Conservation (phyloP, 768 basidiomycete species). For the Baorangia bicolor region DNA sequence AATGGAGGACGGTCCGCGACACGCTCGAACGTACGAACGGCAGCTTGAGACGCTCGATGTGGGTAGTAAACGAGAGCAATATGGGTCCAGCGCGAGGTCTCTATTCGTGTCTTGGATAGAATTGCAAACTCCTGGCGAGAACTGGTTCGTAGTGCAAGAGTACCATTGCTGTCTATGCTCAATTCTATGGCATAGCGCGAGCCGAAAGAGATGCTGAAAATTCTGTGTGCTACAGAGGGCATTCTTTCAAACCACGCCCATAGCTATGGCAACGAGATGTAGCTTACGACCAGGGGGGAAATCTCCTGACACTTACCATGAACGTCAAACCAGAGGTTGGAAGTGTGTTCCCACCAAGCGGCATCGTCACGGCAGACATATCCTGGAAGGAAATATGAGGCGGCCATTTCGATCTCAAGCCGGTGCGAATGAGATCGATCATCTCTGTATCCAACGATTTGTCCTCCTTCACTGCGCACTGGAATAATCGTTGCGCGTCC, state of each 20-base stretch:
- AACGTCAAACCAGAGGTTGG: constrained; percentile 68
- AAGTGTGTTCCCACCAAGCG: constrained; percentile 51
- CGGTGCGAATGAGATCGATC: constrained; percentile 66
- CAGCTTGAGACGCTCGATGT: constrained; percentile 51
- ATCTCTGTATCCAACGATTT: constrained; percentile 60
- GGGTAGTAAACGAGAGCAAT: constrained; percentile 66
- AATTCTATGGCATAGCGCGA: constrained; percentile 41
- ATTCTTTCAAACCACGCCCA: constrained; percentile 51
- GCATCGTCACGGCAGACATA: constrained; percentile 48
- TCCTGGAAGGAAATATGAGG: constrained; percentile 72
- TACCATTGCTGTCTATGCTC: constrained; percentile 53
- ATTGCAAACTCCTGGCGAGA: constrained; percentile 39
- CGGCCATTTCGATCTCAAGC: constrained; percentile 76
- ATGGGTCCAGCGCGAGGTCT: constrained; percentile 70
- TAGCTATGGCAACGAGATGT: constrained; percentile 28
- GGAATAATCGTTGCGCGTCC: constrained; percentile 65
- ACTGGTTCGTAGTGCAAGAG: constrained; percentile 47
- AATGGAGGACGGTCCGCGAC: not conserved
- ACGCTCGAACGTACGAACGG: constrained; percentile 50
- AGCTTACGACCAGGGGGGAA: not conserved
- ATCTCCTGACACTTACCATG: constrained; percentile 45
- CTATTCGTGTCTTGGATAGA: constrained; percentile 47
- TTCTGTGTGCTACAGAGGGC: constrained; percentile 32
- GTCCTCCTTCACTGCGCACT: constrained; percentile 48
- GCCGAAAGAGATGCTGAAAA: constrained; percentile 39